Evolutionary conservation across 2,329 filamentous ascomycete genomes (phyloP).

Genomic region (Alternaria postmessia): DNA sequence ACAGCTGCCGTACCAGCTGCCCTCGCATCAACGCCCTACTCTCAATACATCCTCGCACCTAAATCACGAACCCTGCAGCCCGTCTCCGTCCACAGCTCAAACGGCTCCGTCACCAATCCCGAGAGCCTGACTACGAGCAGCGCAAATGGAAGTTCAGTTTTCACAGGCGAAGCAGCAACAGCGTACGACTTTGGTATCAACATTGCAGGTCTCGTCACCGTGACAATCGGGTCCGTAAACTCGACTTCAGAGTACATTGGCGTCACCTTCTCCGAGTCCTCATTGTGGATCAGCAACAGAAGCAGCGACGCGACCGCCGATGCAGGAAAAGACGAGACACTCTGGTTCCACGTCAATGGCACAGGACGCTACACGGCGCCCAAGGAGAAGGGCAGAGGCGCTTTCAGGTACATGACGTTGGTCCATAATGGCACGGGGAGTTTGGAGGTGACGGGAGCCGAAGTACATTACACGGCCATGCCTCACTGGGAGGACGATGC

Average conservation of each 20-base stretch:
- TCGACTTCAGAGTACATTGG: slow-evolving; percentile 51
- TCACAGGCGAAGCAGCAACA: slow-evolving; percentile 48
- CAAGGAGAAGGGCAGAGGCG: slow-evolving; percentile 54
- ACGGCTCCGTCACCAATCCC: slow-evolving; percentile 51
- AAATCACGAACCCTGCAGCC: slow-evolving; percentile 43
- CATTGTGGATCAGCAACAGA: slow-evolving; percentile 59
- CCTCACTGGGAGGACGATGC: slow-evolving; percentile 52
- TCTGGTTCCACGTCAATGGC: slow-evolving; percentile 57
- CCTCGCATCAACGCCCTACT: slow-evolving; percentile 37
- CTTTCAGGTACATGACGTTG: slow-evolving; percentile 57
- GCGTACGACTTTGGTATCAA: slow-evolving; percentile 55
- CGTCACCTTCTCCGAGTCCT: slow-evolving; percentile 54
- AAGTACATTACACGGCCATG: slow-evolving; percentile 57
- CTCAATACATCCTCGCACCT: slow-evolving; percentile 54
- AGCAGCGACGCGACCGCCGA: slow-evolving; percentile 58
- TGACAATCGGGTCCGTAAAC: slow-evolving; percentile 47
- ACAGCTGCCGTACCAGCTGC: neutral
- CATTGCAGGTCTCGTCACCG: slow-evolving; percentile 52
- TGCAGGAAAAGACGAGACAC: slow-evolving; percentile 56
- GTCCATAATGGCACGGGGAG: slow-evolving; percentile 55
- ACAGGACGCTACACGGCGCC: slow-evolving; percentile 54
- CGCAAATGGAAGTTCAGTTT: slow-evolving; percentile 41
- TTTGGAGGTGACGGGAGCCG: slow-evolving; percentile 48
- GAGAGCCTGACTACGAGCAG: slow-evolving; percentile 37
- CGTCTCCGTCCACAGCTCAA: slow-evolving; percentile 48